Conservation (phyloP, 768 basidiomycete genomes). For the Serpula lacrymans region DNA sequence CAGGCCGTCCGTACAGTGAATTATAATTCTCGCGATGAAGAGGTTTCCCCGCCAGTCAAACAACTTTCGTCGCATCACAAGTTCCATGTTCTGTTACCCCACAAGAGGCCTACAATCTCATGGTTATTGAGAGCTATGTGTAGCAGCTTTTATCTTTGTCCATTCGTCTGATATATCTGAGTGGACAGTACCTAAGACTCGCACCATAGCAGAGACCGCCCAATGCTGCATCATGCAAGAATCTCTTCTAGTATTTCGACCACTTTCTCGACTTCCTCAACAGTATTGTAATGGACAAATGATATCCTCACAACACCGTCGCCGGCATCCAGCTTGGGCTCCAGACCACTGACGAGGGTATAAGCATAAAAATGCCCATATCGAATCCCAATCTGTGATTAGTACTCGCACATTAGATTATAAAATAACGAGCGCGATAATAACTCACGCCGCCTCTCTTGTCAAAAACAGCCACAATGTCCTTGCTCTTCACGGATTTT, state of each 20-base stretch:
- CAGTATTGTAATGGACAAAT: constrained; percentile 76
- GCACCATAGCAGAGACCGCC: no score
- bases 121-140: no score
- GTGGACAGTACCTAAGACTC: no score
- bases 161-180: no score
- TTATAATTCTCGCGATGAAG: no score
- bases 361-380: constrained; percentile 81
- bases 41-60: no score
- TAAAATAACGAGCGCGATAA: neutral
- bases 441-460: constrained; percentile 54
- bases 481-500: constrained; percentile 52
- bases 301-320: constrained; percentile 76
- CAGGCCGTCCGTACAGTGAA: no score
- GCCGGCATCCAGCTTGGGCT: constrained; percentile 52
- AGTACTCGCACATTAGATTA: constrained; percentile 3
- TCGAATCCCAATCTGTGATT: constrained; percentile 69
- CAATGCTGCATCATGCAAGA: constrained; percentile 24
- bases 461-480: constrained; percentile 65
- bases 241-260: constrained; percentile 53
- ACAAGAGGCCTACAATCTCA: no score
- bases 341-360: constrained; percentile 49
- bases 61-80: no score
- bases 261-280: constrained; percentile 63
- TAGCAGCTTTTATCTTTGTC: no score
- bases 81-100: no score